These are phyloP conservation scores for Chloroidium sp. DNA, from an alignment of 163 green algal genomes.

Conservation along the genomic window DNA sequence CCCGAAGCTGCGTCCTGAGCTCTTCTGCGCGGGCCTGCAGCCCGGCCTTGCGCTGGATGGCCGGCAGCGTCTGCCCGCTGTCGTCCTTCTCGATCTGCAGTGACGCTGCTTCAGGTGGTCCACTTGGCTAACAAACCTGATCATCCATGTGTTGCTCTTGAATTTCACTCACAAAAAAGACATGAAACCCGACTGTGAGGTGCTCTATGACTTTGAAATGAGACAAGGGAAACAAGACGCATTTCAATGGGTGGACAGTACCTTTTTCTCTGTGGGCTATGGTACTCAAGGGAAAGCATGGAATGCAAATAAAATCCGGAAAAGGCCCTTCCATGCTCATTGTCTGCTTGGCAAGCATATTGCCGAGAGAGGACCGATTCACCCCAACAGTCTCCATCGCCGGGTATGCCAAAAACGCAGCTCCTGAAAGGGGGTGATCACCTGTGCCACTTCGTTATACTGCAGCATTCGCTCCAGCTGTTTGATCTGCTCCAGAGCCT, in stretches of 20 bases:
- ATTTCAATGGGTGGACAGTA: too few species aligned
- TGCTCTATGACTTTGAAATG: too few species aligned
- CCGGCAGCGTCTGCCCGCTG: conserved; percentile 1
- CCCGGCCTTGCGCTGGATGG: conserved; percentile 44
- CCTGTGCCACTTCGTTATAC: conserved; percentile 43
- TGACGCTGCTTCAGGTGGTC: too few species aligned
- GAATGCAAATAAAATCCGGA: too few species aligned
- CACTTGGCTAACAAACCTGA: too few species aligned
- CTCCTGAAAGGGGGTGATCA: background rate
- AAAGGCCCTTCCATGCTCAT: background rate
- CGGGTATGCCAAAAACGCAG: too few species aligned
- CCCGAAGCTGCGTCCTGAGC: conserved; percentile 47
- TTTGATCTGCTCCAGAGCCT: conserved; percentile 36
- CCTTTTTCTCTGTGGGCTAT: too few species aligned
- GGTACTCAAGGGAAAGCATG: too few species aligned
- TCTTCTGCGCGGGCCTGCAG: conserved; percentile 47
- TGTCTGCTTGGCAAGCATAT: conserved; percentile 1
- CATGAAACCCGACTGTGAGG: too few species aligned
- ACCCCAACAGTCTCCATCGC: background rate
- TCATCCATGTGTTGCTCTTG: too few species aligned
- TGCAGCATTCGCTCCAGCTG: conserved; percentile 49
- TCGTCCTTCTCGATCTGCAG: background rate
- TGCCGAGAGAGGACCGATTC: conserved; percentile 4
- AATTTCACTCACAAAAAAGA: too few species aligned
- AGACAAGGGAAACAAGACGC: too few species aligned